Base-by-base conservation (phyloP, 352 stramenopile species). In the Phytophthora sansomeana region DNA sequence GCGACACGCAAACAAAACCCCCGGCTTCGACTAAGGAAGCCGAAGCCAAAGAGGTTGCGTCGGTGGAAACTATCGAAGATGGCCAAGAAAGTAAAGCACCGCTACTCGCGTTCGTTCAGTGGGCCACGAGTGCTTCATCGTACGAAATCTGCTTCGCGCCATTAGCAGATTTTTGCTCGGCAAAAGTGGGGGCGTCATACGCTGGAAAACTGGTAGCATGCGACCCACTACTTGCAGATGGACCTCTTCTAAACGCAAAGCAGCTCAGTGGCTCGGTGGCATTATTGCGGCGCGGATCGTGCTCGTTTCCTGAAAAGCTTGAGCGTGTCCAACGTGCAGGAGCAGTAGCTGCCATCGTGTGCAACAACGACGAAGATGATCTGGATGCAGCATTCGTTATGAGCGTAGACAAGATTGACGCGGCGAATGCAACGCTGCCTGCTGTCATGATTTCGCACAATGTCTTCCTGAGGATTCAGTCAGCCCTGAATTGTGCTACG, bases 21-120 rank as follows among this genome's bases (percentile, higher is more conserved):
- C 11, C 35, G 11, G 47, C 29, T 57, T 14, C 32, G 21, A 17
- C 26, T 9, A 44, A 42, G 17, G 26, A 5, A 29, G 17, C 1
- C n/a, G 13, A 28, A 39, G 4, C 19, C 36, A 36, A 30, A 42
- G 36, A 16, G 2, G 2, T 19, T 10, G 26, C 52, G 19, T 26
- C 38, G 10, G 32, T 16, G 10, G 7, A 55, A 61, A 19, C 11
- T 39, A 38, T 2, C n/a, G 56, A 35, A 5, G 14, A 21, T 58
- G 13, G 17, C 4, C 28, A 11, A 35, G 43, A 58, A 24, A 49
- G 51, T 1, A 58, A 69, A 17, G 33, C 58, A 14, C 81, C 85
- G 3, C 55, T 91, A 14, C 84, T 92, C 48, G 82, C 81, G 8
- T 92, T 93, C 29, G 78, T 92, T 4, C 82, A 91, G 41, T 93